Evolutionary conservation across 441 rosid genomes (phyloP).

Genomic region (Mallotus repandus): DNA sequence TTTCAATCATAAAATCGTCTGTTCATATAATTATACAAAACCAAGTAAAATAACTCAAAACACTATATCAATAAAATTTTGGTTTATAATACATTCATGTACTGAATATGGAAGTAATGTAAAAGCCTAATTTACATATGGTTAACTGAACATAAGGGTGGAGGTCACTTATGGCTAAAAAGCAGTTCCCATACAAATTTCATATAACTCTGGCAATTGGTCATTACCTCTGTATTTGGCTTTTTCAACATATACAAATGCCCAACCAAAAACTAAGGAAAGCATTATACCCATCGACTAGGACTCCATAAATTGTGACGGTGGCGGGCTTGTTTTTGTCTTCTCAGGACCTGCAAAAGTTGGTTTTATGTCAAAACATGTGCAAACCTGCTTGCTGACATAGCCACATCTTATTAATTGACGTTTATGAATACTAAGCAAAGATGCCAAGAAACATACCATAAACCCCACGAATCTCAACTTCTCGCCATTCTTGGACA

Average conservation of each 20-base stretch:
- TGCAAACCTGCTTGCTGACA: background rate
- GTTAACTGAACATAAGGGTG: background rate
- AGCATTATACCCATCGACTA: slow-evolving; percentile 23
- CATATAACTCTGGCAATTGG: slow-evolving; percentile 21
- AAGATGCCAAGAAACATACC: slow-evolving; percentile 38
- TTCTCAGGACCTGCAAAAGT: slow-evolving; percentile 58
- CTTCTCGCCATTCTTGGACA: slow-evolving; percentile 95
- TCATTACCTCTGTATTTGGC: slow-evolving; percentile 22
- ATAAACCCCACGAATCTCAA: slow-evolving; percentile 74
- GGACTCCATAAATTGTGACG: slow-evolving; percentile 79
- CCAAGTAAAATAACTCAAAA: slow-evolving; percentile 28
- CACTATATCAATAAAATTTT: slow-evolving; percentile 18
- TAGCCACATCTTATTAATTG: too few species aligned
- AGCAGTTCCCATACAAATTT: slow-evolving; percentile 17
- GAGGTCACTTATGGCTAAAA: slow-evolving; percentile 7
- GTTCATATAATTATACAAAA: slow-evolving; percentile 27
- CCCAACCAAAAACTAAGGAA: slow-evolving; percentile 11
- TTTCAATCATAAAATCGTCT: too few species aligned
- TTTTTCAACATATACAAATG: background rate
- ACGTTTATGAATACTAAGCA: background rate
- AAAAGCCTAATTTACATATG: slow-evolving; percentile 30
- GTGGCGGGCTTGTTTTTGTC: slow-evolving; percentile 77
- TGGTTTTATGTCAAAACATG: slow-evolving; percentile 14
- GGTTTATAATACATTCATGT: slow-evolving; percentile 35
- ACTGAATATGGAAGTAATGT: slow-evolving; percentile 23